Evolutionary conservation across 768 basidiomycete genomes (phyloP).

Genomic region (Cystobasidiopsis lactophilus): DNA sequence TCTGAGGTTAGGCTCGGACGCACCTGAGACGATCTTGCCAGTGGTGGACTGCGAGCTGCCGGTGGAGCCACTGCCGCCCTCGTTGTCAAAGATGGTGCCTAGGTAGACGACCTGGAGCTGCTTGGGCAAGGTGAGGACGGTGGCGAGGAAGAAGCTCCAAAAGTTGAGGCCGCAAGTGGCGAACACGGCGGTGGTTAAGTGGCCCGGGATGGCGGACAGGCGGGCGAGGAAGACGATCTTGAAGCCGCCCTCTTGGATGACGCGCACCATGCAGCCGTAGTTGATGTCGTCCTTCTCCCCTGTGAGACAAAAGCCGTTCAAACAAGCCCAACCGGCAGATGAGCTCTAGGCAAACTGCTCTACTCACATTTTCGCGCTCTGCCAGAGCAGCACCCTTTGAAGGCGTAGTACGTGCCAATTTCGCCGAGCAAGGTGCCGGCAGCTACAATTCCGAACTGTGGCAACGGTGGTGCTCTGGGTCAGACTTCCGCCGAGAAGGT

Average conservation of each 20-base stretch:
- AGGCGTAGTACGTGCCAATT: constrained; percentile 37
- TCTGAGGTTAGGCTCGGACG: no score
- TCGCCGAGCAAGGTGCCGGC: constrained; percentile 69
- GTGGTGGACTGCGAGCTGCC: background rate
- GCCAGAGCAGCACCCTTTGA: constrained; percentile 53
- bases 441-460: constrained; percentile 65
- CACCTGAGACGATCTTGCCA: constrained; percentile 44
- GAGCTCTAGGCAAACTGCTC: no score
- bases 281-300: constrained; percentile 27
- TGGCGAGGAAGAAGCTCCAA: constrained; percentile 51
- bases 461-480: background rate
- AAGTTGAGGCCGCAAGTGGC: constrained; percentile 75
- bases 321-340: no score
- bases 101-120: constrained; percentile 73
- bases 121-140: constrained; percentile 64
- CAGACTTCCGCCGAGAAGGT: background rate
- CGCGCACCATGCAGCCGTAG: constrained; percentile 33
- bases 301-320: no score
- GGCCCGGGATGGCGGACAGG: constrained; percentile 63
- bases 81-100: constrained; percentile 7
- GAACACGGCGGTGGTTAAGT: constrained; percentile 73
- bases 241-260: constrained; percentile 74
- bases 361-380: constrained; percentile 46
- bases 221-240: constrained; percentile 55
- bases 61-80: no score